Conservation (phyloP, 2,329 filamentous ascomycete species). For the Fusarium sp. region DNA sequence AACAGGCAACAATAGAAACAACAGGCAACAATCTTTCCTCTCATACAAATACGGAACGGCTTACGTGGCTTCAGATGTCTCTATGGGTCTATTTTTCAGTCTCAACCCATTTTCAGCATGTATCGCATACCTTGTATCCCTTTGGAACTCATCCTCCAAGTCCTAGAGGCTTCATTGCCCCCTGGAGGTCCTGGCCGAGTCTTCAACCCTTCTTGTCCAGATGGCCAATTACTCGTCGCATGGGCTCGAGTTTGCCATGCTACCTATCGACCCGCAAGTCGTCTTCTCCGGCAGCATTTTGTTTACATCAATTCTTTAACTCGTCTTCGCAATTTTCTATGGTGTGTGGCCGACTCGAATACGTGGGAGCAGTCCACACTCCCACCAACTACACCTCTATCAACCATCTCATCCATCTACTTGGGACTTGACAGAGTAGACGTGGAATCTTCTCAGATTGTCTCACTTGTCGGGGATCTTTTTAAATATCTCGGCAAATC, state of each 20-base stretch:
- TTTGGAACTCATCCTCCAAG: conserved; percentile 26
- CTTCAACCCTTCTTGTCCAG: conserved; percentile 3
- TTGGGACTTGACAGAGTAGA: conserved; percentile 9
- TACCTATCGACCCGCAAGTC: conserved; percentile 12
- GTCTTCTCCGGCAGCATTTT: conserved; percentile 25
- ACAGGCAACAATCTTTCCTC: not conserved
- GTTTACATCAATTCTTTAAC: conserved; percentile 8
- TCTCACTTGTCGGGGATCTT: conserved; percentile 3
- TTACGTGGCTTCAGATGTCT: too few species aligned
- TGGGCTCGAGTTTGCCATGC: conserved; percentile 31
- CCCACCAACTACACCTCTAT: not conserved
- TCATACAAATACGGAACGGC: not conserved
- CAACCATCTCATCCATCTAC: conserved; percentile 18
- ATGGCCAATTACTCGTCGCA: conserved; percentile 21
- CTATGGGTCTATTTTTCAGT: too few species aligned
- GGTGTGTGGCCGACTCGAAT: not conserved
- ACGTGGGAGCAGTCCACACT: not conserved
- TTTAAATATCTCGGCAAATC: conserved; percentile 11
- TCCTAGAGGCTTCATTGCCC: conserved; percentile 19
- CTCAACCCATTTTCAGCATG: not conserved
- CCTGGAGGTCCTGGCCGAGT: conserved; percentile 14
- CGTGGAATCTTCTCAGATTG: not conserved
- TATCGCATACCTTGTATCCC: conserved; percentile 6
- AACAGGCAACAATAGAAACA: not conserved
- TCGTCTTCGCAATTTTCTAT: conserved; percentile 10